Percentiles rank a stretch among this genome's conserved stretches.
These are phyloP conservation scores for Trichoderma guizhouense DNA, from an alignment of 2,329 filamentous ascomycete genomes.

Conservation along the genomic window DNA sequence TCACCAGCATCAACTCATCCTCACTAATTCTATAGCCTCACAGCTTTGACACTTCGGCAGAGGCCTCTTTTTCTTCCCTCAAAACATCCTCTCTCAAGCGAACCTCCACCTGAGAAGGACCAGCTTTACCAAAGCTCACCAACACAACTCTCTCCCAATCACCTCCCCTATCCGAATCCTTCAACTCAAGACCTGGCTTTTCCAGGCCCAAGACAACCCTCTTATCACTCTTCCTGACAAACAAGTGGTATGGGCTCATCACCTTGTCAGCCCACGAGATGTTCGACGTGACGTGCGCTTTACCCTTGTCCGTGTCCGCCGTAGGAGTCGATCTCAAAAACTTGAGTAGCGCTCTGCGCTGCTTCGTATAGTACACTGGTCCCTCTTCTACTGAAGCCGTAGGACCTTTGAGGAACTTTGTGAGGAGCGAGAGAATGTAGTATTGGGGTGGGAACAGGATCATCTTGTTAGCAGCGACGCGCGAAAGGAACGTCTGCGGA, in stretches of 20 bases:
- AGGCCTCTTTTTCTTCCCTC: conserved; percentile 40
- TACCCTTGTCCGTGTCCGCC: conserved; percentile 38
- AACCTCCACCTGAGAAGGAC: conserved; percentile 53
- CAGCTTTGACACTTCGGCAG: conserved; percentile 27
- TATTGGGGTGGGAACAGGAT: conserved; percentile 90
- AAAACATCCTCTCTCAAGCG: conserved; percentile 48
- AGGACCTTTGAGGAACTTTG: conserved; percentile 46
- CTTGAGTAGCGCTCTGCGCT: conserved; percentile 50
- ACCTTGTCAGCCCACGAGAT: conserved; percentile 60
- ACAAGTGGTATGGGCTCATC: conserved; percentile 54
- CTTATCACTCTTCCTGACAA: conserved; percentile 43
- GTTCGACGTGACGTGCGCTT: conserved; percentile 38
- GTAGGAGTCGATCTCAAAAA: conserved; percentile 50
- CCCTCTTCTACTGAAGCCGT: conserved; percentile 27
- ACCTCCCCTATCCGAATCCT: conserved; percentile 46
- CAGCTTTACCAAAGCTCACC: conserved; percentile 50
- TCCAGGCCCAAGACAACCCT: conserved; percentile 55
- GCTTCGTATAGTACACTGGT: conserved; percentile 39
- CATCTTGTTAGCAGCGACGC: conserved; percentile 62
- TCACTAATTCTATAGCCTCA: conserved; percentile 18
- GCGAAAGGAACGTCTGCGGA: conserved; percentile 64
- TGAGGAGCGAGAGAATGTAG: conserved; percentile 63
- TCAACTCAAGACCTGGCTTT: conserved; percentile 54
- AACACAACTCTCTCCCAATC: conserved; percentile 59
- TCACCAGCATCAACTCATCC: neutral